A percentile compares a stretch with the other conserved stretches of the same genome.
Conservation (phyloP, 2,329 filamentous ascomycete genomes). For the Fusarium aywerte region DNA sequence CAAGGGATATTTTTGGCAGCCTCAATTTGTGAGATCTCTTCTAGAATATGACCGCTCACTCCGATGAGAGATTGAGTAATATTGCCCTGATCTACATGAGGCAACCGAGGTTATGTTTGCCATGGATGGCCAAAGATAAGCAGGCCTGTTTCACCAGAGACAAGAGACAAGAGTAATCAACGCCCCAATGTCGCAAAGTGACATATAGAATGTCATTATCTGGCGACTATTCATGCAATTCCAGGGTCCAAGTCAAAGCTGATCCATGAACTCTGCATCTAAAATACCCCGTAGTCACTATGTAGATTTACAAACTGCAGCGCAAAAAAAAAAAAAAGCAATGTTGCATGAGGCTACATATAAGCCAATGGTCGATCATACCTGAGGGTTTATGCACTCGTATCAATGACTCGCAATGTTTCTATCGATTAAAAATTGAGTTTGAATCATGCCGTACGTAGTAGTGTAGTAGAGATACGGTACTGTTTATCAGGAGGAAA, state of each 20-base stretch:
- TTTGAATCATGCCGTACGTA: neutral
- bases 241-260: conserved; percentile 10
- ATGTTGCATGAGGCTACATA: conserved; percentile 7
- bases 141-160: neutral
- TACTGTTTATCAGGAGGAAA: conserved; percentile 6
- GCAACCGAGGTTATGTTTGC: neutral
- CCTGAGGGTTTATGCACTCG: neutral
- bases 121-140: neutral
- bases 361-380: conserved; percentile 8
- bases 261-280: neutral
- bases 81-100: neutral
- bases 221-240: conserved; percentile 10
- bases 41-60: conserved; percentile 10
- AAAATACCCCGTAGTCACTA: conserved; percentile 3
- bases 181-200: neutral
- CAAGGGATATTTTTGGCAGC: neutral
- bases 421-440: neutral
- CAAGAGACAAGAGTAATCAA: neutral
- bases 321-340: conserved; percentile 35
- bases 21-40: neutral
- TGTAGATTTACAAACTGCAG: conserved; percentile 17
- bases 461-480: neutral
- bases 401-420: conserved; percentile 18
- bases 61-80: neutral
- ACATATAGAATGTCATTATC: conserved; percentile 1